These are phyloP conservation scores for Coprinellus micaceus DNA, from an alignment of 768 basidiomycete genomes.

Conservation along the genomic window DNA sequence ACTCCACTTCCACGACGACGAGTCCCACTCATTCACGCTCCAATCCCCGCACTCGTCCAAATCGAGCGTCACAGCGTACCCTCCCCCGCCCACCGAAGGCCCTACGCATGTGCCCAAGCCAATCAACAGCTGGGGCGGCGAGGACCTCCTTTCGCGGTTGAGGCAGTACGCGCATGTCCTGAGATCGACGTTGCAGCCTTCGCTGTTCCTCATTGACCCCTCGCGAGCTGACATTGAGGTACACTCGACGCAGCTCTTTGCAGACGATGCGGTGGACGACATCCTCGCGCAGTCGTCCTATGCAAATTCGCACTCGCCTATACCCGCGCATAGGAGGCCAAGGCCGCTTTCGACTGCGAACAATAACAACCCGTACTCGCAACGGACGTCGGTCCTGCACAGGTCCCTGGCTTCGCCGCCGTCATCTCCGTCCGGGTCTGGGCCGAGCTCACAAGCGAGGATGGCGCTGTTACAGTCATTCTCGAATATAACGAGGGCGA, in stretches of 20 bases:
- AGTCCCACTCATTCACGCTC: conserved; percentile 75
- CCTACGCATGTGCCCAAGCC: conserved; percentile 40
- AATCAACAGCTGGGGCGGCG: conserved; percentile 77
- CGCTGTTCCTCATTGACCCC: conserved; percentile 89
- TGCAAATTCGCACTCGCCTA: conserved; percentile 72
- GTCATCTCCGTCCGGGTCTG: conserved; percentile 23
- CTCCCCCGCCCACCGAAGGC: conserved; percentile 51
- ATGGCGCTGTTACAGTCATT: conserved; percentile 89
- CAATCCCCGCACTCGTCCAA: conserved; percentile 41
- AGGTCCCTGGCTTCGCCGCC: conserved; percentile 64
- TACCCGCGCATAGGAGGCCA: conserved; percentile 80
- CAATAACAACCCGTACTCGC: conserved; percentile 47
- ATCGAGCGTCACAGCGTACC: conserved; percentile 52
- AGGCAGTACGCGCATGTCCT: conserved; percentile 76
- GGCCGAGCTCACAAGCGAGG: conserved; percentile 62
- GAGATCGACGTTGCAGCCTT: conserved; percentile 80
- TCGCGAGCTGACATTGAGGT: conserved; percentile 89
- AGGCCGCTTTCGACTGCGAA: conserved; percentile 55
- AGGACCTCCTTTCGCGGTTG: conserved; percentile 76
- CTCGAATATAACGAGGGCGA: conserved; percentile 89
- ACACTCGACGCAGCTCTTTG: conserved; percentile 80
- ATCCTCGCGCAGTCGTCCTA: conserved; percentile 79
- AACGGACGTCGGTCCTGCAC: conserved; percentile 75
- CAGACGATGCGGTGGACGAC: conserved; percentile 84
- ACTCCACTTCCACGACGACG: conserved; percentile 95